Base-by-base conservation (phyloP, 2,329 filamentous ascomycete species). In the Raffaelea ambrosiae region DNA sequence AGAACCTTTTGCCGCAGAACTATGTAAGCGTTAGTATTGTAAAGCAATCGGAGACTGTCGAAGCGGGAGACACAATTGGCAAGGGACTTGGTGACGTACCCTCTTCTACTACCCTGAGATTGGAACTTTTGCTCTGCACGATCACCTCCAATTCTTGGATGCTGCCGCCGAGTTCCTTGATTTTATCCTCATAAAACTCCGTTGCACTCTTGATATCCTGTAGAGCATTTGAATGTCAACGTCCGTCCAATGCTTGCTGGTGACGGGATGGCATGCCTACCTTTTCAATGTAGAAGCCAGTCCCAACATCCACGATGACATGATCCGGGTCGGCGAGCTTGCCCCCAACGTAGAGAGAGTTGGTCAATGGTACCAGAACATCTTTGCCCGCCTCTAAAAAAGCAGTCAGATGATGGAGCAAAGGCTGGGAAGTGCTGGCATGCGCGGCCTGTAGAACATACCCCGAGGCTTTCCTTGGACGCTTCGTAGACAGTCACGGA, bases 211-310 rank as follows among this genome's bases (percentile, higher is more conserved):
- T 72, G 40, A 72, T 63, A 46, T 72, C 70, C 74, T 79, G 51
- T 14, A n/a, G n/a, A n/a, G n/a, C n/a, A n/a, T n/a, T n/a, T n/a
- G n/a, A n/a, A n/a, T n/a, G n/a, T n/a, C n/a, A n/a, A n/a, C n/a
- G n/a, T n/a, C n/a, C n/a, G n/a, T n/a, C n/a, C n/a, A n/a, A n/a
- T n/a, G n/a, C n/a, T 16, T n/a, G 9, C 10, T 26, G n/a, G 22
- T 22, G 7, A 21, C 38, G 39, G 8, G 4, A 20, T 14, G 16
- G 5, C 19, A 18, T 1, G n/a, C 60, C 48, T 55, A 85, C 84
- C 79, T 98, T 98, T 68, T 97, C 90, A 46, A 97, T 83, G 61
- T 89, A 90, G 64, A 94, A 97, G 0, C 91, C 91, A 1, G 91
- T 97, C 19, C 91, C 91, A 19, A 96, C 81, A 64, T 97, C 91